Percentiles rank a stretch among this genome's conserved stretches.
phyloP scores from a whole-genome alignment of 164 flowering plant genomes.

The Umbellularia californica region DNA sequence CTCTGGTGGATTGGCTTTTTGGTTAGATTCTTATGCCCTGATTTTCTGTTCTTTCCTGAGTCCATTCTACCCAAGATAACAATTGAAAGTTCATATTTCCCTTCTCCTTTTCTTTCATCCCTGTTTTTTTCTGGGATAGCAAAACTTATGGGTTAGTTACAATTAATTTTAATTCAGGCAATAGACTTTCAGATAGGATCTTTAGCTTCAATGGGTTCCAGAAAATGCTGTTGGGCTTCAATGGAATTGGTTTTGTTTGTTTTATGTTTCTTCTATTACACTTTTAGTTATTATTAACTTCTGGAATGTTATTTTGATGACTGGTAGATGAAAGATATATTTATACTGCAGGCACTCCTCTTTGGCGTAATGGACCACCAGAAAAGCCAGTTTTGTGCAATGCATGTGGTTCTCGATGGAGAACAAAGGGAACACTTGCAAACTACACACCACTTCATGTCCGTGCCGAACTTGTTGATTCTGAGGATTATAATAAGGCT shows the following conservation, averaged over 20 bases:
- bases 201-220: background rate
- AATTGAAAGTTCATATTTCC: background rate
- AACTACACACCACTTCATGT: slow-evolving; percentile 94
- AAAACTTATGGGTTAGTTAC: background rate
- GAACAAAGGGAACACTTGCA: slow-evolving; percentile 88
- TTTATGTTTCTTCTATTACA: background rate
- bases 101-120: background rate
- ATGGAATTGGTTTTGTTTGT: background rate
- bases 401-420: slow-evolving; percentile 99
- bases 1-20: background rate
- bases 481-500: slow-evolving; percentile 49
- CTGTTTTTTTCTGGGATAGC: background rate
- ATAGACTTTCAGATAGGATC: background rate
- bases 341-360: slow-evolving; percentile 74
- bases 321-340: background rate
- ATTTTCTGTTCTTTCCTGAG: background rate
- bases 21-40: background rate
- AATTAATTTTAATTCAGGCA: background rate
- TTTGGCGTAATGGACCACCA: slow-evolving; percentile 99
- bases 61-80: background rate
- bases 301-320: background rate
- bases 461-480: slow-evolving; percentile 61
- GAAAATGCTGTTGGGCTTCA: background rate
- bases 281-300: background rate
- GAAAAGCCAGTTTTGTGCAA: slow-evolving; percentile 97